These are phyloP conservation scores for Echinosophora koreensis DNA, from an alignment of 306 rosid genomes.

Conservation along the genomic window DNA sequence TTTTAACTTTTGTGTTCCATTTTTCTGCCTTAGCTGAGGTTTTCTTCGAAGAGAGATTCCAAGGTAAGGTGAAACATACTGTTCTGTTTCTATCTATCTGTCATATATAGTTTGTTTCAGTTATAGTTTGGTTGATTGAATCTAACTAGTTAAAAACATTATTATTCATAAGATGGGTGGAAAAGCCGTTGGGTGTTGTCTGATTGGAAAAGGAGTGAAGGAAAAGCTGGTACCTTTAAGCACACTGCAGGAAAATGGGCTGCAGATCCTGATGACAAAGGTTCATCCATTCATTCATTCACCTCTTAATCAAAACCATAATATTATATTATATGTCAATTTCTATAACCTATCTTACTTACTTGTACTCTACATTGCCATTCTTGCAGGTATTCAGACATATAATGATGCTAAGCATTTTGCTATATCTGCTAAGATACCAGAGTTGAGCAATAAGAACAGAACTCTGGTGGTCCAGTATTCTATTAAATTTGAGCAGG, in stretches of 20 bases:
- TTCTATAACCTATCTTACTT: not conserved
- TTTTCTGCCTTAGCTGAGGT: slow-evolving; percentile 54
- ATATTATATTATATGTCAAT: not conserved
- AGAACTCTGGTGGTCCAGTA: slow-evolving; percentile 88
- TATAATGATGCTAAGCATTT: slow-evolving; percentile 89
- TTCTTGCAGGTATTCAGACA: slow-evolving; percentile 87
- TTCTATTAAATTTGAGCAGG: slow-evolving; percentile 91
- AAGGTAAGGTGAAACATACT: not conserved
- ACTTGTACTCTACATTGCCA: no score
- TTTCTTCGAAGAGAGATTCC: slow-evolving; percentile 67
- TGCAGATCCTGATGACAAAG: slow-evolving; percentile 82
- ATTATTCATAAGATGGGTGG: slow-evolving; percentile 68
- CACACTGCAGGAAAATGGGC: slow-evolving; percentile 83
- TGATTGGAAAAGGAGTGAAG: slow-evolving; percentile 87
- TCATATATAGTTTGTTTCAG: slow-evolving; percentile 6
- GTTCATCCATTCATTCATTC: slow-evolving; percentile 40
- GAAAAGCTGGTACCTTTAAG: slow-evolving; percentile 81
- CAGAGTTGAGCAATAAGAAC: slow-evolving; percentile 80
- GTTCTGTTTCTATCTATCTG: not conserved
- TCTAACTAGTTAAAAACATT: slow-evolving; percentile 25
- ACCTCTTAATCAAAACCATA: not conserved
- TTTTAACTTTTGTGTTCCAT: slow-evolving; percentile 22
- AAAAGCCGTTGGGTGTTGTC: slow-evolving; percentile 84
- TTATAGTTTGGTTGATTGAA: slow-evolving; percentile 15
- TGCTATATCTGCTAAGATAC: slow-evolving; percentile 85